These are phyloP conservation scores for Aspergillus vadensis DNA, from an alignment of 2,329 filamentous ascomycete species.

Conservation along the genomic window DNA sequence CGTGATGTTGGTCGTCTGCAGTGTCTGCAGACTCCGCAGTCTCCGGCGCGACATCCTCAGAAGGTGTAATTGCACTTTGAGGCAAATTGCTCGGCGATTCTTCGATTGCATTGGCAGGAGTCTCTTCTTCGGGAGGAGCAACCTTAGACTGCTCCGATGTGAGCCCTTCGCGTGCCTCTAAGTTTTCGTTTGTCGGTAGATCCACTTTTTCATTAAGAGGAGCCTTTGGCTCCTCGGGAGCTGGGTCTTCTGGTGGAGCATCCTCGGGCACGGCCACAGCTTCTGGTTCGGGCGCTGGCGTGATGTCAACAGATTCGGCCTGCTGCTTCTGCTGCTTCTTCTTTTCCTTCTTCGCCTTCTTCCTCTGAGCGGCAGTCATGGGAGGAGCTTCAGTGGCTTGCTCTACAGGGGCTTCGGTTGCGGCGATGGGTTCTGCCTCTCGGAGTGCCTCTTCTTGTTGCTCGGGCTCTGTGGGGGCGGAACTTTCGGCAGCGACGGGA, in stretches of 20 bases:
- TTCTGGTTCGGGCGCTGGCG: not conserved
- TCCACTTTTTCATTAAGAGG: not conserved
- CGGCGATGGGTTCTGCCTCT: conserved; percentile 4
- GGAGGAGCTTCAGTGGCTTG: conserved; percentile 10
- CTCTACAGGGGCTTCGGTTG: conserved; percentile 8
- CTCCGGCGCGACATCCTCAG: not conserved
- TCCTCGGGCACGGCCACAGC: not conserved
- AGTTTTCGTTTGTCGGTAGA: not conserved
- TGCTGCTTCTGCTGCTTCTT: conserved; percentile 22
- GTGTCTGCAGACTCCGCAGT: not conserved
- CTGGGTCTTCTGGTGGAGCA: not conserved
- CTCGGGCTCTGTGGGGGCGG: not conserved
- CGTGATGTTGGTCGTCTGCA: not conserved
- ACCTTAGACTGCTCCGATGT: not conserved
- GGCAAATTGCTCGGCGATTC: not conserved
- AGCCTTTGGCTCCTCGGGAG: conserved; percentile 1
- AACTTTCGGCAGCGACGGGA: not conserved
- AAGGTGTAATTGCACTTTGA: not conserved
- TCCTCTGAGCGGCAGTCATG: conserved; percentile 28
- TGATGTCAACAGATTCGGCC: not conserved
- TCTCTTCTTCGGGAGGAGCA: not conserved
- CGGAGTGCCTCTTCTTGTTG: conserved; percentile 11
- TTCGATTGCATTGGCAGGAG: not conserved
- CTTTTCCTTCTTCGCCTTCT: conserved; percentile 31
- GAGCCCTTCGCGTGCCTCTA: not conserved